Base-by-base conservation (phyloP, 768 basidiomycete genomes). In the Suillus ampliporus region DNA sequence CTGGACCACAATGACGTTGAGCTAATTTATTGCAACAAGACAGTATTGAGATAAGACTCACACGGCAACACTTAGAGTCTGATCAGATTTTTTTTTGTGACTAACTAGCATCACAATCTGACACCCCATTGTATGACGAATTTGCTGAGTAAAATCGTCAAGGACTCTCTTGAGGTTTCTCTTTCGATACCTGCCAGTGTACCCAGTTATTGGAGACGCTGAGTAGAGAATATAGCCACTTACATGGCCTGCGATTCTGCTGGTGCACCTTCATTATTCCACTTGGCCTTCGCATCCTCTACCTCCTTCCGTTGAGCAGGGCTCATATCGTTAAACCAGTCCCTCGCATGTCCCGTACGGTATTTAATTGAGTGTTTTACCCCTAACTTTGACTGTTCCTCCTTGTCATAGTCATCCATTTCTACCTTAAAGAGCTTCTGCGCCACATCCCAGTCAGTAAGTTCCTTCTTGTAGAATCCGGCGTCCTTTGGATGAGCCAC, bases 111-210 rank as follows among this genome's bases (percentile, higher is more conserved):
- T 43, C 13, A 58, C 37, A 19, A 43, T 26, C 17, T 3, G 5
- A n/a, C 38, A 28, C n/a, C 57, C 57, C 57, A 58, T 58, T 6
- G 40, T 58, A 26, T 6, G 23, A 48, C 47, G 7, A 15, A 48
- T 17, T 48, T 48, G 26, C 23, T 48, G 23, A 26, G 47, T 26
- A 48, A 48, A 48, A 15, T 48, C 23, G 0, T 48, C 15, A 8
- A 48, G 15, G 14, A 26, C 23, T 48, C 15, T 48, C 17, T 43
- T 58, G 37, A 58, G 57, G 17, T 58, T 58, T 15, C 38, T 46
- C 44, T 26, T 58, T 6, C 8, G 26, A 37, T 58, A 58, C 19
- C 57, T 58, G 37, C 23, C n/a, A 43, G 10, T 50, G 17, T 28
- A 46, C 44, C 5, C 10, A 26, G 47, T 46, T 50, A 28, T 48